Percentiles rank a stretch among this genome's conserved stretches.
phyloP scores from a whole-genome alignment of 176 grass and related monocot species.

The Rhynchospora breviuscula region DNA sequence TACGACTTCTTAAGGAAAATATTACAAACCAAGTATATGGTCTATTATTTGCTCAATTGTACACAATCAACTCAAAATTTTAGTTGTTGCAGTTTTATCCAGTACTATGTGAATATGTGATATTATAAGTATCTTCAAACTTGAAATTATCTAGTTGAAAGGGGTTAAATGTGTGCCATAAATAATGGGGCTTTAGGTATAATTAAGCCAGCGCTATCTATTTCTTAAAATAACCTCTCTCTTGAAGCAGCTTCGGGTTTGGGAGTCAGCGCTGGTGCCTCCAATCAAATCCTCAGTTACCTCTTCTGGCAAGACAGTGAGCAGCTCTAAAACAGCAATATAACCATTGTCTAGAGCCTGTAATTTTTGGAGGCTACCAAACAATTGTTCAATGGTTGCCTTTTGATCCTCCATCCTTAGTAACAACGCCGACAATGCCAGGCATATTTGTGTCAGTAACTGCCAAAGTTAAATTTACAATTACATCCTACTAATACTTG shows the following conservation, averaged over 20 bases:
- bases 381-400: constrained; percentile 57
- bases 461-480: constrained; percentile 18
- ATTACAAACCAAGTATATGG: not conserved
- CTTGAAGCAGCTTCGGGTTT: constrained; percentile 56
- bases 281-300: constrained; percentile 60
- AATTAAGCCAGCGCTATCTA: not conserved
- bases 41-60: not conserved
- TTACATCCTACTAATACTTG: not conserved
- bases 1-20: not conserved
- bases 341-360: constrained; percentile 38
- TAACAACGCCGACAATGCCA: constrained; percentile 62
- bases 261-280: constrained; percentile 40
- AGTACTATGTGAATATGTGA: not conserved
- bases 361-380: constrained; percentile 52
- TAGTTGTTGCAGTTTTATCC: not conserved
- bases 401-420: constrained; percentile 44
- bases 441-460: constrained; percentile 91
- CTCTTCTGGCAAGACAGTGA: constrained; percentile 90
- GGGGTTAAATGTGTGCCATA: not conserved
- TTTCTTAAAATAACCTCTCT: constrained; percentile 39
- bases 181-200: not conserved
- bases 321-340: constrained; percentile 63
- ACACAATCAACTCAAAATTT: not conserved
- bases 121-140: not conserved
- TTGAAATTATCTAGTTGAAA: not conserved